Evolutionary conservation across 129 eudicot species (phyloP).

Genomic region (Artemisia argyi): DNA sequence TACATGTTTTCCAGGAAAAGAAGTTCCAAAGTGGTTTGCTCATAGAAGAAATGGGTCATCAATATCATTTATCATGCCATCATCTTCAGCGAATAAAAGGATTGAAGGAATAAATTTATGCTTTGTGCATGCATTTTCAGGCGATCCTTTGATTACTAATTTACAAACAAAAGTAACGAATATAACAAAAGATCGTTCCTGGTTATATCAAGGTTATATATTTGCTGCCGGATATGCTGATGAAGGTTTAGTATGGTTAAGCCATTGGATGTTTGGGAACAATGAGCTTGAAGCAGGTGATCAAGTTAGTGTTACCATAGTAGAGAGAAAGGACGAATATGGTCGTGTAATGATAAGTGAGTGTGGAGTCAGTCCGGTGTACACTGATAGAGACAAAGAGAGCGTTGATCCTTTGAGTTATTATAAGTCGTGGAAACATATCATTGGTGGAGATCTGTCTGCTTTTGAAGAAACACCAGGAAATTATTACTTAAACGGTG

Average conservation of each 20-base stretch:
- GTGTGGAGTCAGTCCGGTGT: no score
- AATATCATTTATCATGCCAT: not conserved
- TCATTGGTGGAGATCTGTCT: no score
- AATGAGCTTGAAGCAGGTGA: slow-evolving; percentile 22
- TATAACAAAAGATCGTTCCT: not conserved
- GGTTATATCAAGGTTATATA: not conserved
- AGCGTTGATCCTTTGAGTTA: no score
- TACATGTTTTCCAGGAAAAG: slow-evolving; percentile 17
- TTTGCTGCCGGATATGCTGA: not conserved
- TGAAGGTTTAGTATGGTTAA: slow-evolving; percentile 28
- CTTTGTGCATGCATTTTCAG: not conserved
- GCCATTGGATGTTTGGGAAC: slow-evolving; percentile 30
- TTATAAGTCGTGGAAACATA: no score
- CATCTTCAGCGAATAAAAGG: slow-evolving; percentile 5
- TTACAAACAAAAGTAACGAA: not conserved
- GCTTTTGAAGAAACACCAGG: no score
- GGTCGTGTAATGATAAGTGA: no score
- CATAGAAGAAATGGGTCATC: not conserved
- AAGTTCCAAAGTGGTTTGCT: slow-evolving; percentile 7
- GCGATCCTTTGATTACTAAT: not conserved
- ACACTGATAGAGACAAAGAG: no score
- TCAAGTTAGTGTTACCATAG: not conserved
- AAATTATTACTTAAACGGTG: no score
- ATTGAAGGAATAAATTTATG: not conserved
- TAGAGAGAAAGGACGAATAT: no score